Base-by-base conservation (phyloP, 306 rosid genomes). In the Vachellia collinsii region DNA sequence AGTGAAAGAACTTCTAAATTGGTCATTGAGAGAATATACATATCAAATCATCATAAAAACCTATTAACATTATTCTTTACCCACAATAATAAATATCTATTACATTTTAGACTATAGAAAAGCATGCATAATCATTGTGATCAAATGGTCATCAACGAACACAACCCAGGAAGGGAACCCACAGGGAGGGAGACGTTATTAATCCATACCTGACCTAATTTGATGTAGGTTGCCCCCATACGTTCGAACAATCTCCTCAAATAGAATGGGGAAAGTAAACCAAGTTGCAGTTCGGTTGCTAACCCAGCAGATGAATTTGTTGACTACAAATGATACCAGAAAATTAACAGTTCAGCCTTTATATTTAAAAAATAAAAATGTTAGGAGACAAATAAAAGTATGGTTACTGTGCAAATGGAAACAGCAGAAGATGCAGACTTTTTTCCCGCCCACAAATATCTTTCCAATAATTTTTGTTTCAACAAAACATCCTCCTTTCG, bases 221-320 rank as follows among this genome's bases (percentile, higher is more conserved):
- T 95, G 85, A 95, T 85, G 86, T 95, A 95, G 42, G 98, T 93
- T 77, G 98, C 98, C 7, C 98, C 99, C 94, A 95, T 86, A 79
- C 98, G 96, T 85, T 95, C 99, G 56, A 95, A 93, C 79, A 93
- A 80, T 78, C 88, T 90, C 85, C 99, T 91, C 89, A 95, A 76
- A 81, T 95, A 91, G 81, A 86, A 39, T 47, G 99, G 98, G 50
- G 99, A 90, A 56, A 93, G 77, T 80, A 90, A 80, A 80, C 98
- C 97, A 86, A 88, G 92, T 91, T 90, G 98, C 87, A 89, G 0
- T 81, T 93, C 93, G 65, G 87, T 82, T 6, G 91, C 91, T 81
- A 91, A 80, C 74, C 93, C 90, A 66, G 89, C 50, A 66, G 93
- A 82, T 23, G 98, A 83, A 86, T 89, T 95, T 85, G 92, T 23